A percentile compares a stretch with the other conserved stretches of the same genome.
Evolutionary conservation across 495 filamentous ascomycete species (phyloP).

Genomic region (Hyaloscypha bicolor): DNA sequence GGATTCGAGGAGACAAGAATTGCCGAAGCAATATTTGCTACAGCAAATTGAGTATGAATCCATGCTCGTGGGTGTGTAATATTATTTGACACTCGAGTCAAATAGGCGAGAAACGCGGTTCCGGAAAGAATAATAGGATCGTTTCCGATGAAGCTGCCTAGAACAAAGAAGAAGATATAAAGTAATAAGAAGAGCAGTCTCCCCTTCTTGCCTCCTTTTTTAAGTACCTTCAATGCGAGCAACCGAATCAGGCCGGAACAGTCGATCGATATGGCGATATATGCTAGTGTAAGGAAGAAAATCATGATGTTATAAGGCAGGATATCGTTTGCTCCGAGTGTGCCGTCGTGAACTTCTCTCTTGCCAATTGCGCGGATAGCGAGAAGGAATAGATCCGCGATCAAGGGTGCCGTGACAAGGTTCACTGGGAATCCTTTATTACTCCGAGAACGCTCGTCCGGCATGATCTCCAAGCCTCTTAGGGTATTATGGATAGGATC

Average conservation of each 20-base stretch:
- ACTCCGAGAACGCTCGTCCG: constrained; percentile 32
- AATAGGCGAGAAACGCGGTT: constrained; percentile 70
- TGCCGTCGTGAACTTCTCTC: constrained; percentile 63
- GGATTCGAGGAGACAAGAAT: constrained; percentile 73
- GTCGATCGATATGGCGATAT: constrained; percentile 75
- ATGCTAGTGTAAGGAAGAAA: constrained; percentile 69
- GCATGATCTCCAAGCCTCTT: constrained; percentile 50
- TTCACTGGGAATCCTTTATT: constrained; percentile 61
- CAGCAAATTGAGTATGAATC: constrained; percentile 69
- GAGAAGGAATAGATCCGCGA: constrained; percentile 67
- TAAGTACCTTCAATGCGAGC: constrained; percentile 67
- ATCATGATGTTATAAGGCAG: constrained; percentile 64
- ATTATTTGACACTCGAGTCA: constrained; percentile 70
- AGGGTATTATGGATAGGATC: constrained; percentile 45
- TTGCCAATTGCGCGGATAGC: constrained; percentile 63
- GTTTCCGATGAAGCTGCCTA: constrained; percentile 69
- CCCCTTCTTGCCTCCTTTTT: constrained; percentile 59
- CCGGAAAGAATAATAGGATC: constrained; percentile 71
- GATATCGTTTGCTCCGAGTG: constrained; percentile 60
- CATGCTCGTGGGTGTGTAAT: constrained; percentile 66
- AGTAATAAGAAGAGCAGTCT: constrained; percentile 68
- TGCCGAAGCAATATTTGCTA: constrained; percentile 68
- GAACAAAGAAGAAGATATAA: constrained; percentile 64
- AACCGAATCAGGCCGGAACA: constrained; percentile 67
- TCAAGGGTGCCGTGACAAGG: constrained; percentile 65